phyloP scores from a whole-genome alignment of 345 rosid species.

The Rhodamnia argentea region DNA sequence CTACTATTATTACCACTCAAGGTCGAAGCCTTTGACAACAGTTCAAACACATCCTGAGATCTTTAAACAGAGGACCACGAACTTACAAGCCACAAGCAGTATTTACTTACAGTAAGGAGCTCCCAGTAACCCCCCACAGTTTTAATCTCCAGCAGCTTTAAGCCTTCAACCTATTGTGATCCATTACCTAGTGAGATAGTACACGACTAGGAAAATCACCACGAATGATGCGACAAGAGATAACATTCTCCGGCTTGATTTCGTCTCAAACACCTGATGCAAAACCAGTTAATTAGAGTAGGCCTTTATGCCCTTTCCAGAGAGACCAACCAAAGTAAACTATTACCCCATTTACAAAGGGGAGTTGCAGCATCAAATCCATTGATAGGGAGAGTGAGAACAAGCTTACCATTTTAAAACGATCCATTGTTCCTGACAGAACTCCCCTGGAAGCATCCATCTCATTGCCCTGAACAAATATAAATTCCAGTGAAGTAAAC shows the following conservation, averaged over 20 bases:
- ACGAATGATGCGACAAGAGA: slow-evolving; percentile 81
- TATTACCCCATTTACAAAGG: neutral
- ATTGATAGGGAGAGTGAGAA: neutral
- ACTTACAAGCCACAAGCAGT: neutral
- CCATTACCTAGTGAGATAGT: slow-evolving; percentile 69
- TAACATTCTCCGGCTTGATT: slow-evolving; percentile 83
- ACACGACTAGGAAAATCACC: slow-evolving; percentile 68
- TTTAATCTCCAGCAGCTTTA: neutral
- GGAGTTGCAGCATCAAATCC: neutral
- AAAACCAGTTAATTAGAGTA: neutral
- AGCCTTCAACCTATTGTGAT: neutral
- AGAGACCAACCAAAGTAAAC: neutral
- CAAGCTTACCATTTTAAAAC: slow-evolving; percentile 65
- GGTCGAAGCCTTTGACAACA: neutral
- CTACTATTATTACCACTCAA: neutral
- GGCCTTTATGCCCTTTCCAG: too few species aligned
- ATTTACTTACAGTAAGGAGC: neutral
- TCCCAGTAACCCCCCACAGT: neutral
- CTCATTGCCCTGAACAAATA: slow-evolving; percentile 59
- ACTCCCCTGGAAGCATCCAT: slow-evolving; percentile 92
- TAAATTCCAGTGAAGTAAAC: neutral
- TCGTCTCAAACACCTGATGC: slow-evolving; percentile 78
- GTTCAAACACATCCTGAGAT: neutral
- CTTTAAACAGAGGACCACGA: neutral
- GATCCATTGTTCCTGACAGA: slow-evolving; percentile 94